Evolutionary conservation across 1,284 basidiomycete species (phyloP).

Genomic region (Pseudozyma flocculosa): DNA sequence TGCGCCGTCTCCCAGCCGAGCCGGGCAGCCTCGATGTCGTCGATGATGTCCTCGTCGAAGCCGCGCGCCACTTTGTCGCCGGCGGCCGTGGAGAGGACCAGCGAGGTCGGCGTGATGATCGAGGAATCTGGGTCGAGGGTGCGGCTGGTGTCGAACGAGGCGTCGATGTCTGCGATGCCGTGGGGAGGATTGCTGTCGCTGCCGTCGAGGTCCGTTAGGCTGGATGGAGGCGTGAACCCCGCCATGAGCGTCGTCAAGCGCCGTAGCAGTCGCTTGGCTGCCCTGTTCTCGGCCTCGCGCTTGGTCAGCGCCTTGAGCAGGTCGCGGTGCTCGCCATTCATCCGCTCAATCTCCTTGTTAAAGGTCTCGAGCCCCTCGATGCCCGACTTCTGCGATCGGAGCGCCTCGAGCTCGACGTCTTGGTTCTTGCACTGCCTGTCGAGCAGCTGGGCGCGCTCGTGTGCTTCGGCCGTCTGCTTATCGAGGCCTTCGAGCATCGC

Average conservation of each 20-base stretch:
- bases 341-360: not conserved
- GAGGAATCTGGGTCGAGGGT: conserved; percentile 13
- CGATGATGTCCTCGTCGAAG: conserved; percentile 16
- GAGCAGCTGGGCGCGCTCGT: not conserved
- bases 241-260: conserved; percentile 6
- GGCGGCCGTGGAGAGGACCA: conserved; percentile 13
- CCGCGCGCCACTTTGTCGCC: conserved; percentile 2
- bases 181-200: not conserved
- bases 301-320: not conserved
- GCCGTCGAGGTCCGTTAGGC: not conserved
- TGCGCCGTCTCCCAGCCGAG: conserved; percentile 7
- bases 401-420: not conserved
- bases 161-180: not conserved
- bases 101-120: conserved; percentile 3
- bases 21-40: conserved; percentile 14
- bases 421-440: not conserved
- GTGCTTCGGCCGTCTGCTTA: not conserved
- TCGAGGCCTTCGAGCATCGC: not conserved
- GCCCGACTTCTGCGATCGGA: not conserved
- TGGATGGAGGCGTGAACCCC: conserved; percentile 3
- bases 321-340: not conserved
- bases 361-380: not conserved
- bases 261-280: conserved; percentile 8
- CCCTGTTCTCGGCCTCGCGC: conserved; percentile 5
- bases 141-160: not conserved